Evolutionary conservation across 2,329 filamentous ascomycete species (phyloP), one percentile per base, ranked within the genome.

Genomic region (Cadophora luteo-olivacea): DNA sequence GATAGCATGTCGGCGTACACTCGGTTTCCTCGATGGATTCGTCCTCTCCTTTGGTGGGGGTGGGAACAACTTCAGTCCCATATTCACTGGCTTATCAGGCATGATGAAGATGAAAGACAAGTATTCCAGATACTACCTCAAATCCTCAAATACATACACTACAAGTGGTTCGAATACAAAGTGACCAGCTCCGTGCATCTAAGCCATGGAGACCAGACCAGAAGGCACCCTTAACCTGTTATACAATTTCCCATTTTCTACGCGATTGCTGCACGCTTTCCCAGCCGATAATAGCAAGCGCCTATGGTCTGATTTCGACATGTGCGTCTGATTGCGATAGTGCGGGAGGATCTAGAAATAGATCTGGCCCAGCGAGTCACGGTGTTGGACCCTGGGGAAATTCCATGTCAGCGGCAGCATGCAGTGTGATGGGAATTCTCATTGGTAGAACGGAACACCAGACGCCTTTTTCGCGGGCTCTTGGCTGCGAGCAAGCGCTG

Each of bases 11-110:
- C 72, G 71, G 51, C 73, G 71, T 19, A 72, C 69, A 71, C 75
- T 77, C 54, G 72, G 68, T 70, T 71, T 76, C 69, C 74, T 77
- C 63, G 71, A 70, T 24, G 74, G 69, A 24, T 52, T 73, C 52
- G 66, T 75, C 61, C 70, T 74, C 67, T 74, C 76, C 68, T 72
- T 74, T 51, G 77, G 75, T 32, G 75, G 73, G 32, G 77, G 74
- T 68, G 77, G 77, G 66, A 79, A 79, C 51, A 79, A 69, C 65
- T 74, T 74, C 54, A 79, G 63, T 22, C 75, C 75, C 70, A 73
- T 73, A 61, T 74, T 78, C 51, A 70, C 65, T 36, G 75, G 70
- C 65, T 74, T 77, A 25, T 73, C 69, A 45, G 72, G 65, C 75
- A 77, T 77, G 12, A 38, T 73, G 69, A 68, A 32, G n/a, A 58